Conservation (phyloP, 2,329 filamentous ascomycete genomes). For the Ceratocystis huliohia region DNA sequence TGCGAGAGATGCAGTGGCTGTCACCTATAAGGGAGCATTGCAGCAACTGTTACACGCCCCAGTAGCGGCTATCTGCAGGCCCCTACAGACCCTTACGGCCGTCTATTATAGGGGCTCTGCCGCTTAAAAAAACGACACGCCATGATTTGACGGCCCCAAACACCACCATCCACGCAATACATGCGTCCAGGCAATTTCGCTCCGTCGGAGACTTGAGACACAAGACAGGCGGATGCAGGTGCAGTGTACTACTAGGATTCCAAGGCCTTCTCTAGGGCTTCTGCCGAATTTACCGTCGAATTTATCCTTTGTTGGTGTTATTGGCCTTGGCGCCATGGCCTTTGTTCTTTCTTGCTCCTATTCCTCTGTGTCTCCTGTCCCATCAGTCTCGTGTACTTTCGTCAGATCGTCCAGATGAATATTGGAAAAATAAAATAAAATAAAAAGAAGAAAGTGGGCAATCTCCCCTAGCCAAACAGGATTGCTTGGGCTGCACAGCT, state of each 20-base stretch:
- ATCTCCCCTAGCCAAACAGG: too few species aligned
- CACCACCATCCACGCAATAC: not conserved
- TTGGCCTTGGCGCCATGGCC: not conserved
- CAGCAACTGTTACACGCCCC: too few species aligned
- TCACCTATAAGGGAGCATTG: too few species aligned
- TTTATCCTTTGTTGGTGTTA: not conserved
- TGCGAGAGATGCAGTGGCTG: too few species aligned
- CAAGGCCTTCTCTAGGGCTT: slow-evolving; percentile 3
- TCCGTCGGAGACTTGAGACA: slow-evolving; percentile 3
- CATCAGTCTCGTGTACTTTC: not conserved
- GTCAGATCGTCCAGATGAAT: not conserved
- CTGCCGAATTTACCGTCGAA: not conserved
- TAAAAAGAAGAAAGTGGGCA: too few species aligned
- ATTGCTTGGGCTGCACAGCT: not conserved
- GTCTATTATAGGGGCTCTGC: not conserved
- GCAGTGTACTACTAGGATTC: not conserved
- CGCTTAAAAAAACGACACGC: not conserved
- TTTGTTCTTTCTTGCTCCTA: not conserved
- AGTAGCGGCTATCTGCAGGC: too few species aligned
- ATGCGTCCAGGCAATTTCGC: not conserved
- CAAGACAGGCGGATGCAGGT: not conserved
- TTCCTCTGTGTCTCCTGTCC: not conserved
- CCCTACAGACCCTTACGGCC: not conserved
- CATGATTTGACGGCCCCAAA: not conserved
- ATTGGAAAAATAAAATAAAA: too few species aligned